A percentile compares a stretch with the other conserved stretches of the same genome.
Evolutionary conservation across 768 basidiomycete genomes (phyloP).

Genomic region (Auricularia sp.): DNA sequence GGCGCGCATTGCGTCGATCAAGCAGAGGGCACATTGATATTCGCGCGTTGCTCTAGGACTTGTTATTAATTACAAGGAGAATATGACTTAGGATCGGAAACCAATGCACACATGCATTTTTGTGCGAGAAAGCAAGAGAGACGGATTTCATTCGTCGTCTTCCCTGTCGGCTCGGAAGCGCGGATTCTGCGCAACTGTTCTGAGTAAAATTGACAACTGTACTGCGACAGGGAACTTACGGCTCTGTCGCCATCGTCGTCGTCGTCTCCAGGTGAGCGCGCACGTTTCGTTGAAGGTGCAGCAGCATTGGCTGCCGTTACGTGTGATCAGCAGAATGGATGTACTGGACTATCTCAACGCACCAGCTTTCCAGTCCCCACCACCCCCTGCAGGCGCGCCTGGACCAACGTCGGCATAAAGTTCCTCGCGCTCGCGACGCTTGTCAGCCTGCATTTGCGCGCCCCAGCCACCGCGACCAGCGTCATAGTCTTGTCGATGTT

Average conservation of each 20-base stretch:
- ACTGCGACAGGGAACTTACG: background rate
- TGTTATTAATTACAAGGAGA: no score
- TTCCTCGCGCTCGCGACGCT: slow-evolving; percentile 75
- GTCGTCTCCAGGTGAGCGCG: slow-evolving; percentile 11
- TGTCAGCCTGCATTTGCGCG: slow-evolving; percentile 72
- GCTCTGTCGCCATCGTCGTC: slow-evolving; percentile 18
- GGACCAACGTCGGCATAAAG: slow-evolving; percentile 76
- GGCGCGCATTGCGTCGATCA: background rate
- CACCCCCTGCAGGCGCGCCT: slow-evolving; percentile 73
- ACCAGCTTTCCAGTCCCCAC: slow-evolving; percentile 68
- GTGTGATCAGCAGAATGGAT: background rate
- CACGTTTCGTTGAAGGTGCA: background rate
- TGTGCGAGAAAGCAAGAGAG: no score
- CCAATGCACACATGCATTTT: no score
- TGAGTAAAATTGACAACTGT: background rate
- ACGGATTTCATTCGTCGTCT: slow-evolving; percentile 4
- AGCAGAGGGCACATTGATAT: background rate
- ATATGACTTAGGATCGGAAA: no score
- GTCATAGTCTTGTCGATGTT: slow-evolving; percentile 94
- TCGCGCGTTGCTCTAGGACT: no score
- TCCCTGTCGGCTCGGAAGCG: slow-evolving; percentile 16
- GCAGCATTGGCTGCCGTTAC: background rate
- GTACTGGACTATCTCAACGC: background rate
- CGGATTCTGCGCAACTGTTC: slow-evolving; percentile 9
- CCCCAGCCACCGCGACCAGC: slow-evolving; percentile 94